Evolutionary conservation across 1,139 yeast genomes (phyloP).

Genomic region (Lodderomyces elongisporus): DNA sequence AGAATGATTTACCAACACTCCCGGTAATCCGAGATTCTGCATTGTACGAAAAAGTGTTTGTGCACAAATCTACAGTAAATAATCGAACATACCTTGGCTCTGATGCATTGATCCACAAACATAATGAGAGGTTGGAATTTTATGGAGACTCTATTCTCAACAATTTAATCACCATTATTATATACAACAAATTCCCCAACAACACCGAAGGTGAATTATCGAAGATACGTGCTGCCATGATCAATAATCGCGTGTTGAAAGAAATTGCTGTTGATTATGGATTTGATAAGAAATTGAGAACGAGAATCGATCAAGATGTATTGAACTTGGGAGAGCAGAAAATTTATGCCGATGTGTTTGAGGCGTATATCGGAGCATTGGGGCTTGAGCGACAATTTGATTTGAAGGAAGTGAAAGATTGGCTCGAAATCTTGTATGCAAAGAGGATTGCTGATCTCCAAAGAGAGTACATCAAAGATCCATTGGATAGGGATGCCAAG

Average conservation of each 20-base stretch:
- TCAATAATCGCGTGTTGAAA: conserved; percentile 69
- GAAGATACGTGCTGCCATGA: conserved; percentile 61
- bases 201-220: conserved; percentile 83
- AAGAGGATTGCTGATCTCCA: conserved; percentile 25
- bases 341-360: conserved; percentile 73
- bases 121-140: conserved; percentile 90
- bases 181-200: conserved; percentile 61
- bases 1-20: conserved; percentile 44
- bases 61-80: conserved; percentile 71
- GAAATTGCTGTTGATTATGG: conserved; percentile 71
- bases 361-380: conserved; percentile 87
- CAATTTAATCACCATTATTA: conserved; percentile 61
- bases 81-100: conserved; percentile 53
- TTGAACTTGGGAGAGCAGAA: conserved; percentile 43
- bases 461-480: conserved; percentile 24
- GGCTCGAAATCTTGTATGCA: conserved; percentile 55
- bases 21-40: conserved; percentile 62
- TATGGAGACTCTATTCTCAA: conserved; percentile 88
- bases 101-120: conserved; percentile 54
- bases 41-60: conserved; percentile 67
- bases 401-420: conserved; percentile 45
- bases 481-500: conserved; percentile 61
- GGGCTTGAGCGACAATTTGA: conserved; percentile 53
- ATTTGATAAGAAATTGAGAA: conserved; percentile 55
- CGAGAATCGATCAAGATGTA: conserved; percentile 35